A percentile compares a stretch with the other conserved stretches of the same genome.
These are phyloP conservation scores for Salix purpurea DNA, from an alignment of 345 rosid species.

Conservation along the genomic window DNA sequence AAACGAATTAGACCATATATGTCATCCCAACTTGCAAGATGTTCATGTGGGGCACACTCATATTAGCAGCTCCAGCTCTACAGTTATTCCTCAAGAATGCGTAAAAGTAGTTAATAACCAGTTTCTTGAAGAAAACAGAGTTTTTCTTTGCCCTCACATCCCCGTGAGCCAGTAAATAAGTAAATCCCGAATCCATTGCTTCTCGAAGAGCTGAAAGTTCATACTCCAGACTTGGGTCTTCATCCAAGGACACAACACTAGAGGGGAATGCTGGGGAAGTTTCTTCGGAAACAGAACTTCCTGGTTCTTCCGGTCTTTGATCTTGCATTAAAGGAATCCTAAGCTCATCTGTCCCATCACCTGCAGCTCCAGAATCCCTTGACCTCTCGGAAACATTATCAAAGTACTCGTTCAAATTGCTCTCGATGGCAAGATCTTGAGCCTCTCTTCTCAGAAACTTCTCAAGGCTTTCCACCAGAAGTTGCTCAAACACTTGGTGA, in stretches of 20 bases:
- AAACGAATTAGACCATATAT: slow-evolving; percentile 58
- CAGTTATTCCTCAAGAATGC: slow-evolving; percentile 78
- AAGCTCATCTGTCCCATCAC: slow-evolving; percentile 46
- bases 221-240: slow-evolving; percentile 73
- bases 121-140: slow-evolving; percentile 76
- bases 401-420: slow-evolving; percentile 33
- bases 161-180: slow-evolving; percentile 72
- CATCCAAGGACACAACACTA: slow-evolving; percentile 45
- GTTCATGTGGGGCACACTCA: slow-evolving; percentile 87
- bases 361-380: slow-evolving; percentile 16
- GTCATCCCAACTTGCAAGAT: slow-evolving; percentile 85
- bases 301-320: slow-evolving; percentile 26
- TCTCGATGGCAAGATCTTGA: slow-evolving; percentile 72
- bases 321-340: slow-evolving; percentile 56
- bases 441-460: slow-evolving; percentile 76
- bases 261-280: slow-evolving; percentile 42
- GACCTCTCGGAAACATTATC: slow-evolving; percentile 42
- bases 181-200: slow-evolving; percentile 80
- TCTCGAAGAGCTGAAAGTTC: slow-evolving; percentile 79
- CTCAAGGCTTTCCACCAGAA: slow-evolving; percentile 74
- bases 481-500: slow-evolving; percentile 74
- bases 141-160: slow-evolving; percentile 83
- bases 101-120: slow-evolving; percentile 85
- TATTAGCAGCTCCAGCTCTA: slow-evolving; percentile 73
- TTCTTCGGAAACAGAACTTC: slow-evolving; percentile 30